Percentiles rank a stretch among this genome's conserved stretches.
Conservation (phyloP, 495 filamentous ascomycete species). For the Pseudevernia furfuracea region DNA sequence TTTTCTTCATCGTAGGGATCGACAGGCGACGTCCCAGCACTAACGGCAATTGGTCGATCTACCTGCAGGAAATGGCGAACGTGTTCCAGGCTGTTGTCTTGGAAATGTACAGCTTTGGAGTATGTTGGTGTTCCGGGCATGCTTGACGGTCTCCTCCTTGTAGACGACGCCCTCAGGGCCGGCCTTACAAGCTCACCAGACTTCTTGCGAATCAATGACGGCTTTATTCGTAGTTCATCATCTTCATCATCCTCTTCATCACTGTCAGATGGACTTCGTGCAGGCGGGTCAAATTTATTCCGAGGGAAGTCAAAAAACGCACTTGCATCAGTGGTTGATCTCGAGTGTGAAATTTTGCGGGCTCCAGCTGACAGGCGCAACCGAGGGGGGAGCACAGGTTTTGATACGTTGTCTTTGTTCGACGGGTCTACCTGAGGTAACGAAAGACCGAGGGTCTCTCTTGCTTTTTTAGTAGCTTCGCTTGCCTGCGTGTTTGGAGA, state of each 20-base stretch:
- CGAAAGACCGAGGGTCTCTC: slow-evolving; percentile 33
- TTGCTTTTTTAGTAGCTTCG: slow-evolving; percentile 36
- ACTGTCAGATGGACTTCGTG: slow-evolving; percentile 51
- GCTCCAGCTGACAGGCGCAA: slow-evolving; percentile 47
- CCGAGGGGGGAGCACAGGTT: slow-evolving; percentile 25
- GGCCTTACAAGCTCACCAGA: slow-evolving; percentile 94
- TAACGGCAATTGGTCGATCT: slow-evolving; percentile 88
- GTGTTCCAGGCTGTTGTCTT: slow-evolving; percentile 78
- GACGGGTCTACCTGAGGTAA: slow-evolving; percentile 28
- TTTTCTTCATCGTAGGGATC: slow-evolving; percentile 72
- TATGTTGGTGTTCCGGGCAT: slow-evolving; percentile 97
- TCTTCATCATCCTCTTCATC: slow-evolving; percentile 55
- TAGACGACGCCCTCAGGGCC: slow-evolving; percentile 67
- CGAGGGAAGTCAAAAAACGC: slow-evolving; percentile 41
- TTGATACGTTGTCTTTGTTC: slow-evolving; percentile 26
- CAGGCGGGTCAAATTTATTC: slow-evolving; percentile 46
- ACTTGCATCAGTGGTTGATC: slow-evolving; percentile 74
- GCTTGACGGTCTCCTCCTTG: slow-evolving; percentile 73
- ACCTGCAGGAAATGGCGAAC: slow-evolving; percentile 91
- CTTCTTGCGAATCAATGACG: slow-evolving; percentile 92
- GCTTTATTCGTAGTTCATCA: slow-evolving; percentile 50
- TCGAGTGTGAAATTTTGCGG: slow-evolving; percentile 67
- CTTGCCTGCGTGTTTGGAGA: slow-evolving; percentile 47
- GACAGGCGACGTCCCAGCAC: slow-evolving; percentile 87
- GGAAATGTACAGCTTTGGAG: slow-evolving; percentile 91